A percentile compares a stretch with the other conserved stretches of the same genome.
phyloP scores from a whole-genome alignment of 768 basidiomycete species.

The Albatrellus ellisii region DNA sequence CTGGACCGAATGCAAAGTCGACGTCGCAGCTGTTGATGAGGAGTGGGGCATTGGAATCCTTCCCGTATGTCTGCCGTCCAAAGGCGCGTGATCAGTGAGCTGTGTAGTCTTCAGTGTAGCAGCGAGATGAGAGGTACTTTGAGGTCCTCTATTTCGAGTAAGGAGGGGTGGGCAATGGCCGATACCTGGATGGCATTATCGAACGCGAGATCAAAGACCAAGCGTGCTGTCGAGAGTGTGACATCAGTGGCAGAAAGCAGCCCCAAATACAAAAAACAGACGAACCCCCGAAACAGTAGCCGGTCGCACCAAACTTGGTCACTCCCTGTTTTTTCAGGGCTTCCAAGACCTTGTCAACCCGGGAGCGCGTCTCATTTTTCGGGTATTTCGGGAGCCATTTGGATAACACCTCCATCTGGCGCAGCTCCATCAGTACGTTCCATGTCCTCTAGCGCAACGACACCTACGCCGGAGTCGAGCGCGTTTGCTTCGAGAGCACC shows the following conservation, averaged over 20 bases:
- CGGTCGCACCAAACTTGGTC: slow-evolving; percentile 17
- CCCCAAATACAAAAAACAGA: neutral
- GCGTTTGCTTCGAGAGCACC: slow-evolving; percentile 17
- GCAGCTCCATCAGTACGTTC: too few species aligned
- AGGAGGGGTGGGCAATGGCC: slow-evolving; percentile 34
- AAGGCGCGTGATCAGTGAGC: neutral
- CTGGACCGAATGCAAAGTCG: slow-evolving; percentile 22
- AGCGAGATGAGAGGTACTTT: slow-evolving; percentile 16
- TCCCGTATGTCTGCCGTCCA: slow-evolving; percentile 21
- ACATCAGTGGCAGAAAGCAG: too few species aligned
- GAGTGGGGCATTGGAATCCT: slow-evolving; percentile 24
- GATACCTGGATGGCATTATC: slow-evolving; percentile 26
- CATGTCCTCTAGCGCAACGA: too few species aligned
- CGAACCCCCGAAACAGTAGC: slow-evolving; percentile 18
- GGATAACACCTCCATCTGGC: too few species aligned
- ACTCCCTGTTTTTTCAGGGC: slow-evolving; percentile 21
- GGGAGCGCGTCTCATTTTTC: slow-evolving; percentile 8
- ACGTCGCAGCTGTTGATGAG: slow-evolving; percentile 29
- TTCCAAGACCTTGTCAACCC: slow-evolving; percentile 15
- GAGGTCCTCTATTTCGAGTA: slow-evolving; percentile 26
- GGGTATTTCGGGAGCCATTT: slow-evolving; percentile 12
- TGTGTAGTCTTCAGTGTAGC: neutral
- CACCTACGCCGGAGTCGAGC: slow-evolving; percentile 10
- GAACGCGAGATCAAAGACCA: slow-evolving; percentile 25
- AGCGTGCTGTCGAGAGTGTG: too few species aligned